A percentile compares a stretch with the other conserved stretches of the same genome.
Evolutionary conservation across 169 alveolate genomes (phyloP).

Genomic region (Amoebophrya sp.): DNA sequence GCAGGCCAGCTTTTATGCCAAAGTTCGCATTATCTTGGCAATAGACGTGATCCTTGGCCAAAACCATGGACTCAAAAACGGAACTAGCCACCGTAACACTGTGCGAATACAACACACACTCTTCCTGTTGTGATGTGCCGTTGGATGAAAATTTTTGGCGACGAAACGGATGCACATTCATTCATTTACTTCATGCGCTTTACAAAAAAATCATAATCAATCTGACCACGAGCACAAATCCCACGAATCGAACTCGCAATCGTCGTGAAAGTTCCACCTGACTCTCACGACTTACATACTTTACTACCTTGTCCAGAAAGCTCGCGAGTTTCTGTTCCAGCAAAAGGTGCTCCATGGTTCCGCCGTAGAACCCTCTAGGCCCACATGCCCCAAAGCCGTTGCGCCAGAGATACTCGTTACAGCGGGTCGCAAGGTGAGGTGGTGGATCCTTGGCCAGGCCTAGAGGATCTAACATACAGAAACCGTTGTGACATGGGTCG

Average conservation of each 20-base stretch:
- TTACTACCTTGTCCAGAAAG: neutral
- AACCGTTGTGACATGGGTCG: neutral
- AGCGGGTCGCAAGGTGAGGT: neutral
- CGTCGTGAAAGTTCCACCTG: no score
- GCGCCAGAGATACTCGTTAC: neutral
- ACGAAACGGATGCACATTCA: no score
- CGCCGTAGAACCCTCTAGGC: conserved; percentile 34
- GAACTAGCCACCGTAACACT: neutral
- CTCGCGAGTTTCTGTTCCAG: neutral
- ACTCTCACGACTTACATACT: neutral
- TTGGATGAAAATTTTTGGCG: no score
- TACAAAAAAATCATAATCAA: no score
- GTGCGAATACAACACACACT: neutral
- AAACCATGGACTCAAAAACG: neutral
- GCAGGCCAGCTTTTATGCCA: neutral
- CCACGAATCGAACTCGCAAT: no score
- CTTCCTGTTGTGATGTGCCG: neutral
- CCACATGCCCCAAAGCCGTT: conserved; percentile 33
- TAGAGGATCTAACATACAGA: neutral
- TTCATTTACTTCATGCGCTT: no score
- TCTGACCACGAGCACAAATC: no score
- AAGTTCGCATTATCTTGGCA: neutral
- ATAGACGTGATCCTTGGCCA: neutral
- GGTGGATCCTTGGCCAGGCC: neutral
- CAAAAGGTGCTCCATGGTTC: neutral